Evolutionary conservation across 371 early-diverging fungal genomes (phyloP).

Genomic region (Racocetra persica): DNA sequence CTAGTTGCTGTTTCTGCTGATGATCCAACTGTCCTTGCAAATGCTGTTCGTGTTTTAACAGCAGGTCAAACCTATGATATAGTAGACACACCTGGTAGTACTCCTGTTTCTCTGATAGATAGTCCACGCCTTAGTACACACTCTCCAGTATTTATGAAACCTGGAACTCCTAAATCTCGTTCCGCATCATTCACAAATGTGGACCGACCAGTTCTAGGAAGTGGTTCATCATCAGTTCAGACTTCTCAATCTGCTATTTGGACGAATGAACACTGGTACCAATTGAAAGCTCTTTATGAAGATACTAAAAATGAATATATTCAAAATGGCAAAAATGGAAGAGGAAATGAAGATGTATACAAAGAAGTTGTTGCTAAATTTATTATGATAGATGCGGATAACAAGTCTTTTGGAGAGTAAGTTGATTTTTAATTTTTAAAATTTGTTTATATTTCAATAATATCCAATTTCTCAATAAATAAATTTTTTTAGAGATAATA

Average conservation of each 20-base stretch:
- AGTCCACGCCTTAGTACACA: background rate
- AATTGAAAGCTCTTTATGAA: conserved; percentile 16
- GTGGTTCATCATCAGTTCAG: background rate
- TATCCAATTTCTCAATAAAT: too few species aligned
- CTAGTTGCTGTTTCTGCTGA: background rate
- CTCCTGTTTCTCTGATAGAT: background rate
- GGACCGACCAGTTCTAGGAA: background rate
- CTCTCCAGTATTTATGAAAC: background rate
- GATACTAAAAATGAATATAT: conserved; percentile 6
- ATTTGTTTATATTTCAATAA: too few species aligned
- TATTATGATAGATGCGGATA: background rate
- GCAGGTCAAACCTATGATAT: conserved; percentile 3
- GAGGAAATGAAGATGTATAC: background rate
- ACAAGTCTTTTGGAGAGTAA: conserved; percentile 17
- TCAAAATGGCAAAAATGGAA: background rate
- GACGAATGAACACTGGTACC: conserved; percentile 8
- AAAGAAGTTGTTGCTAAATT: conserved; percentile 3
- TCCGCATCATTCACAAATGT: conserved; percentile 9
- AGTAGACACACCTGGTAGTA: background rate
- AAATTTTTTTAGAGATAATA: background rate
- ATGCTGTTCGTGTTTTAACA: background rate
- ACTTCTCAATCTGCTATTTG: background rate
- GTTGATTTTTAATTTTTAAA: background rate
- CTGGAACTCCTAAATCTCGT: background rate
- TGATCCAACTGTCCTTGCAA: background rate